Base-by-base conservation (phyloP, 169 alveolate genomes). In the Cryptosporidium canis region DNA sequence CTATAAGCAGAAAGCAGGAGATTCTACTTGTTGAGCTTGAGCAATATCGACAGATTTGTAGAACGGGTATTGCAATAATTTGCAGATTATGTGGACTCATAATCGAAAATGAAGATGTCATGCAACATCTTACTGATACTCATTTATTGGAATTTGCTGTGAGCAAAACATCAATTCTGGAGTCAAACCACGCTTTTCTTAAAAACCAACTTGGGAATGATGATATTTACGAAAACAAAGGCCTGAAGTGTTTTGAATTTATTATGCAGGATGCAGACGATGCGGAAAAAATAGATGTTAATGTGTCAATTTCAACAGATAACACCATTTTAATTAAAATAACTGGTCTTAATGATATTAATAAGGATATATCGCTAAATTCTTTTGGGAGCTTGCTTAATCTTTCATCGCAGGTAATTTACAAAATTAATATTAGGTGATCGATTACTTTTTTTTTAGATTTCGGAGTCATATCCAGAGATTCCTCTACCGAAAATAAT, bases 11-110 rank as follows among this genome's bases (percentile, higher is more conserved):
- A 35, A 77, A 77, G 31, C 70, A 77, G 16, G 87, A 77, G n/a
- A 21, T 21, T 77, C 4, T 61, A 7, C 72, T 77, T 21, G 18
- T 77, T 53, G 87, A 77, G 24, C 41, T 53, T 41, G 87, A 77
- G n/a, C 87, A 77, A 37, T 77, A 77, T 41, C 55, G 71, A 39
- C 71, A 77, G 24, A 77, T 77, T 56, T 77, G 87, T 77, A 77
- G 71, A 39, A 61, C 64, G 4, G 87, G 87, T 4, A 58, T 55
- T 27, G 87, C 87, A 58, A 77, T 77, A 58, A 29, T 77, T 14
- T 77, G 87, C 24, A 77, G 87, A 39, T 58, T 77, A 21, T 77
- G 87, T 77, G 87, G 87, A 14, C 24, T 27, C 14, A 63, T 77
- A 8, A 37, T 77, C 12, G 56, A 56, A n/a, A 77, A 29, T 12